Base-by-base conservation (phyloP, 1,284 basidiomycete genomes). In the Puccinia polysora region DNA sequence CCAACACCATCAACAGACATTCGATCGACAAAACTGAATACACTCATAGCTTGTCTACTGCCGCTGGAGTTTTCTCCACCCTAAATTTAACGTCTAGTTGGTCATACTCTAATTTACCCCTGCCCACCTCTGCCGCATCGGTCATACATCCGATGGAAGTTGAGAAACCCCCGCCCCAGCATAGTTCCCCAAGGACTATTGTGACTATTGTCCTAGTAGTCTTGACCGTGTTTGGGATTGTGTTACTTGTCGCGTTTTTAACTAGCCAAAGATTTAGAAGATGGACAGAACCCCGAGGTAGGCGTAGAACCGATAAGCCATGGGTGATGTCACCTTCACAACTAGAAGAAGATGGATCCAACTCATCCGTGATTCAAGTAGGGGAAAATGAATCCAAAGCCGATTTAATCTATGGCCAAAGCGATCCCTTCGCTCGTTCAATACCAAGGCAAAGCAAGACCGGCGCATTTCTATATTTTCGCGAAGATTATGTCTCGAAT, bases 201-300 rank as follows among this genome's bases (percentile, higher is more conserved):
- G 23, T 28, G 38, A 43, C 45, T n/a, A 28, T n/a, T 18, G 38
- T 60, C 4, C 4, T 30, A 25, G 30, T 60, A 4, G n/a, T 60
- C 6, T 23, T 60, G 36, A 43, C 25, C n/a, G 36, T 60, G 38
- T 45, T 60, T 30, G 58, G 38, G 10, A 60, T 60, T 2, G 14
- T 60, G 2, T 60, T 60, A 7, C 20, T 60, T 12, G 40, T 10
- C 36, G 60, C 43, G 34, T 63, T 28, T 30, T 25, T 63, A 2
- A 63, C 60, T 18, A 63, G 60, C 28, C 43, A 36, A 34, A 63
- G 60, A 8, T 63, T 63, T 43, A 47, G 60, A 63, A 18, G 2
- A 6, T 63, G 60, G 60, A 47, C 34, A 47, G 60, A 63, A 15
- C 43, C 32, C 14, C 25, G 28, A 34, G 34, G 60, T 30, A 20